Percentiles rank a stretch among this genome's conserved stretches.
These are phyloP conservation scores for Sordaria brevicollis DNA, from an alignment of 495 filamentous ascomycete species.

Conservation along the genomic window DNA sequence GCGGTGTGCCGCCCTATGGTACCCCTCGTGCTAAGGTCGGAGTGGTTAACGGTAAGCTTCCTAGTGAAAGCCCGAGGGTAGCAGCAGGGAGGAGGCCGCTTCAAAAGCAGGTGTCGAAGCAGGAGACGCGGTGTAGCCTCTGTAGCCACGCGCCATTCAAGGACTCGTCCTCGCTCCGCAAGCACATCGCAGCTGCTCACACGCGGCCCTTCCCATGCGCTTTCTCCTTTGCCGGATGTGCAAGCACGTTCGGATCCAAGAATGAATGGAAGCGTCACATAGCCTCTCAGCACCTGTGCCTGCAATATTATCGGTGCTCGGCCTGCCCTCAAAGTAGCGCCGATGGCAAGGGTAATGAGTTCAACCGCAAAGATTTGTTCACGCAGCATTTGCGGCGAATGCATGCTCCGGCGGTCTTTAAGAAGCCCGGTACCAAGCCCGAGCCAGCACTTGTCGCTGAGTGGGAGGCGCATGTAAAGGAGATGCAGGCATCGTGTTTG, in stretches of 20 bases:
- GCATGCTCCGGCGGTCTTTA: constrained; percentile 53
- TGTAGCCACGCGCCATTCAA: constrained; percentile 50
- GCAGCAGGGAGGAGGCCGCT: constrained; percentile 29
- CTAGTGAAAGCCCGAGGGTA: constrained; percentile 19
- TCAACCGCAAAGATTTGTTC: constrained; percentile 92
- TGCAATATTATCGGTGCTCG: constrained; percentile 75
- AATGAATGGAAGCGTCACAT: constrained; percentile 95
- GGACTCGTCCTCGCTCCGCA: constrained; percentile 45
- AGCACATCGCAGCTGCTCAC: constrained; percentile 50
- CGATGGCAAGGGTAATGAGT: constrained; percentile 49
- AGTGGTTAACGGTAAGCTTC: neutral
- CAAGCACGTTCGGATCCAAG: constrained; percentile 78
- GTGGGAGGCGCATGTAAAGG: constrained; percentile 46
- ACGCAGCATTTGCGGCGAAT: constrained; percentile 90
- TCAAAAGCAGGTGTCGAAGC: constrained; percentile 39
- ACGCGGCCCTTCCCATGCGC: constrained; percentile 74
- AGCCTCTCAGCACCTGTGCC: constrained; percentile 74
- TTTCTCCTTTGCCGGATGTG: constrained; percentile 76
- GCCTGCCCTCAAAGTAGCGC: constrained; percentile 55
- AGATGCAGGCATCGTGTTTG: constrained; percentile 61
- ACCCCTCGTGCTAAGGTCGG: constrained; percentile 28
- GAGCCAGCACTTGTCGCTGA: constrained; percentile 43
- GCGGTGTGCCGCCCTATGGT: constrained; percentile 27
- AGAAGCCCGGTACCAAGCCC: constrained; percentile 37
- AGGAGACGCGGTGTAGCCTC: constrained; percentile 43